A percentile compares a stretch with the other conserved stretches of the same genome.
Conservation (phyloP, 1,139 yeast genomes). For the Lodderomyces parapsilosis region DNA sequence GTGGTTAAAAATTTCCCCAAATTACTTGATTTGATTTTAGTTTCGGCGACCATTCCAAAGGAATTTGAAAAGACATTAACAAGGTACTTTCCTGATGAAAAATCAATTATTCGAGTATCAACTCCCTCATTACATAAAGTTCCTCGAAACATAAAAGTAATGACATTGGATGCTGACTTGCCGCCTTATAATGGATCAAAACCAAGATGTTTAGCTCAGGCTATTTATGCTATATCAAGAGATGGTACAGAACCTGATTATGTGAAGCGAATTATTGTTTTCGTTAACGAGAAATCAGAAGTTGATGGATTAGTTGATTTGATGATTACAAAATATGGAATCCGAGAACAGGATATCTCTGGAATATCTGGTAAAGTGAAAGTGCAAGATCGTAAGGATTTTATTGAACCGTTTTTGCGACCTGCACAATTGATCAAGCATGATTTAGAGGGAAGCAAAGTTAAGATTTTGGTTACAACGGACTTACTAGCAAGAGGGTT, state of each 20-base stretch:
- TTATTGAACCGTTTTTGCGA: constrained; percentile 59
- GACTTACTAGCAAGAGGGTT: constrained; percentile 89
- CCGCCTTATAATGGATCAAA: constrained; percentile 84
- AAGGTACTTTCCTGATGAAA: constrained; percentile 61
- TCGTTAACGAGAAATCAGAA: constrained; percentile 74
- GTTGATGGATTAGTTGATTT: constrained; percentile 58
- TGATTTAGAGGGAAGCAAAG: constrained; percentile 26
- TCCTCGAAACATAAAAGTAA: constrained; percentile 70
- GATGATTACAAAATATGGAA: constrained; percentile 54
- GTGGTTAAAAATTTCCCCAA: constrained; percentile 54
- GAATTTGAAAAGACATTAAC: constrained; percentile 66
- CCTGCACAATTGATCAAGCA: constrained; percentile 49
- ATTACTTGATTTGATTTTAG: constrained; percentile 65
- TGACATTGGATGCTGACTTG: constrained; percentile 70
- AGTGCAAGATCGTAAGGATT: constrained; percentile 54
- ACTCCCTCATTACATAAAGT: constrained; percentile 83
- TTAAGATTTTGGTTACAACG: constrained; percentile 79
- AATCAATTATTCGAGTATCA: constrained; percentile 54
- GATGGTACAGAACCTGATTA: constrained; percentile 80
- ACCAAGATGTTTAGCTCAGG: constrained; percentile 81
- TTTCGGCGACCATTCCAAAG: constrained; percentile 89
- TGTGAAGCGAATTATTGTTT: constrained; percentile 81
- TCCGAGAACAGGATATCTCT: constrained; percentile 42
- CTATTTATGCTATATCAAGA: constrained; percentile 77
- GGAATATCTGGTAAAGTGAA: constrained; percentile 68